A percentile compares a stretch with the other conserved stretches of the same genome.
These are phyloP conservation scores for Asterophora parasitica DNA, from an alignment of 768 basidiomycete species.

Conservation along the genomic window DNA sequence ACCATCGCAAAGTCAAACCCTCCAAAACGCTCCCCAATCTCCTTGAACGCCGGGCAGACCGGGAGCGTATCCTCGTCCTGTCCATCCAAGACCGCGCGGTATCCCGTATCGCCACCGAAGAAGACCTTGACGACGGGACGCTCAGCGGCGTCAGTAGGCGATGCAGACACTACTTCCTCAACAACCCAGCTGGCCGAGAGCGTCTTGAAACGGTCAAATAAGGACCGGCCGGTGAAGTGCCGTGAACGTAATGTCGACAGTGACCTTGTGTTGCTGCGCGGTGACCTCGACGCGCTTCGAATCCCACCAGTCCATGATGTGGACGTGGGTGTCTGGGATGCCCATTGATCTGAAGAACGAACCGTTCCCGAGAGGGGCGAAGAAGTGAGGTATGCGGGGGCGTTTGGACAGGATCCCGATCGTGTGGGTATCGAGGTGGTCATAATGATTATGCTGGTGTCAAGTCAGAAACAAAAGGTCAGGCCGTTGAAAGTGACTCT, in stretches of 20 bases:
- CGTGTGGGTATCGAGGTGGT: constrained; percentile 46
- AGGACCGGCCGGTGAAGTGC: constrained; percentile 51
- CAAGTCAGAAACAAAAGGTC: not conserved
- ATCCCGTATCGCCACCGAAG: constrained; percentile 72
- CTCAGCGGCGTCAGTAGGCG: not conserved
- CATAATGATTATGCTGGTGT: constrained; percentile 46
- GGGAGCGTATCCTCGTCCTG: constrained; percentile 50
- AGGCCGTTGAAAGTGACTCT: constrained; percentile 13
- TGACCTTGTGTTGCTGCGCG: constrained; percentile 5
- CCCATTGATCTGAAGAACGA: constrained; percentile 36
- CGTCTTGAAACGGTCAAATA: constrained; percentile 48
- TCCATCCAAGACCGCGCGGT: constrained; percentile 41
- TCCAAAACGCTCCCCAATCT: constrained; percentile 61
- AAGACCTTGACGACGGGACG: constrained; percentile 35
- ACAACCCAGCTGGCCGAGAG: constrained; percentile 69
- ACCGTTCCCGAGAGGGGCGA: constrained; percentile 53
- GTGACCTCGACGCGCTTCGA: constrained; percentile 32
- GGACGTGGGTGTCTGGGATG: constrained; percentile 34
- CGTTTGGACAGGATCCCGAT: constrained; percentile 32
- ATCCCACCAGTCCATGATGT: constrained; percentile 67
- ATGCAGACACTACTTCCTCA: constrained; percentile 37
- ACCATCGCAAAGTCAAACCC: constrained; percentile 63
- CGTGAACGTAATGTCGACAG: constrained; percentile 51
- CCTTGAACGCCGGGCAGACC: constrained; percentile 66
- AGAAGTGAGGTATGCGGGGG: constrained; percentile 41